Percentiles rank a stretch among this genome's conserved stretches.
Evolutionary conservation across 352 stramenopile species (phyloP).

Genomic region (Aphanomyces astaci): DNA sequence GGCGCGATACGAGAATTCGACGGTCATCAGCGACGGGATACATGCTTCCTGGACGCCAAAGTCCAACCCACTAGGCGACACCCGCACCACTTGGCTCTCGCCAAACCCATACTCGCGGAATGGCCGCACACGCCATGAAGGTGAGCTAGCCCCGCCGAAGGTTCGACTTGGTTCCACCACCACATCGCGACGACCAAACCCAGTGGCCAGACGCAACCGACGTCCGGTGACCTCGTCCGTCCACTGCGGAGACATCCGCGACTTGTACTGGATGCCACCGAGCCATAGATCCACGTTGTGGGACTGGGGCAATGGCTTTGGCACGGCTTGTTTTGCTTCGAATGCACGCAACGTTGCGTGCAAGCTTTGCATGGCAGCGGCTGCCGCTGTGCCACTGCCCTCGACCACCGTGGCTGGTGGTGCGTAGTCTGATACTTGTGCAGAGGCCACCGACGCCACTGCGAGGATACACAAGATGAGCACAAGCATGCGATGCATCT

Average conservation of each 20-base stretch:
- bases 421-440: too few relatives aligned
- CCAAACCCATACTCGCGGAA: slow-evolving; percentile 12
- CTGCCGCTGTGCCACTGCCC: not conserved
- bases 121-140: not conserved
- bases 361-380: not conserved
- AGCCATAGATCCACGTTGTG: slow-evolving; percentile 12
- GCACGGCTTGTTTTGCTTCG: not conserved
- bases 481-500: too few relatives aligned
- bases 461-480: not conserved
- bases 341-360: not conserved
- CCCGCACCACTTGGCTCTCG: not conserved
- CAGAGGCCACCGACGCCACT: not conserved
- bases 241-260: not conserved
- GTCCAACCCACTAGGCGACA: not conserved
- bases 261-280: slow-evolving; percentile 17
- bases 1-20: slow-evolving; percentile 5
- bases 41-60: slow-evolving; percentile 8
- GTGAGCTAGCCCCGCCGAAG: not conserved
- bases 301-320: not conserved
- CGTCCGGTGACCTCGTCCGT: not conserved
- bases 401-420: not conserved
- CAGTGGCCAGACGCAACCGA: not conserved
- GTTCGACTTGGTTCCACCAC: not conserved
- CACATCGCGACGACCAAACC: not conserved
- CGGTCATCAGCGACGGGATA: not conserved